Conservation (phyloP, 306 rosid species). For the Vigna mungo region DNA sequence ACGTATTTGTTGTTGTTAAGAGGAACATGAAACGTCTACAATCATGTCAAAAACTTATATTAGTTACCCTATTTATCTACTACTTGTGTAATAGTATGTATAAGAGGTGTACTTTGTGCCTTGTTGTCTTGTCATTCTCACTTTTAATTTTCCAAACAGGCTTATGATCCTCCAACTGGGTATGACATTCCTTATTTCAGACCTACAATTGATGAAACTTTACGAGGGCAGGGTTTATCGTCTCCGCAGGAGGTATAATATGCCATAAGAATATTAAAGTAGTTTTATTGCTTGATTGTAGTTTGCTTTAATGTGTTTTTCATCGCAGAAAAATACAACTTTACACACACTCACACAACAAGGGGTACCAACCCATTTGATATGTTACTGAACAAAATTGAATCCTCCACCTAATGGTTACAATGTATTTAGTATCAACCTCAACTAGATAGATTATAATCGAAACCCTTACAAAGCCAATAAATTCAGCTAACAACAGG, state of each 20-base stretch:
- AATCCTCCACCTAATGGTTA: too few species aligned
- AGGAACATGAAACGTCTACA: too few species aligned
- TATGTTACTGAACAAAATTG: too few species aligned
- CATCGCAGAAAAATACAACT: too few species aligned
- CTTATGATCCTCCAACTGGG: slow-evolving; percentile 84
- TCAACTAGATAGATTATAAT: too few species aligned
- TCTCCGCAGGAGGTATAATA: slow-evolving; percentile 85
- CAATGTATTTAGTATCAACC: too few species aligned
- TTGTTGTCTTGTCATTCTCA: slow-evolving; percentile 42
- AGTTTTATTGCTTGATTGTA: slow-evolving; percentile 34
- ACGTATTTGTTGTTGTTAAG: too few species aligned
- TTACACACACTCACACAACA: too few species aligned
- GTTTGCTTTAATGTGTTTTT: not conserved
- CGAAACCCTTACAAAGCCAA: too few species aligned
- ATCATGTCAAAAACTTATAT: not conserved
- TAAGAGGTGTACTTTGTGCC: not conserved
- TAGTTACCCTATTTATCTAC: not conserved
- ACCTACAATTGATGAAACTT: slow-evolving; percentile 78
- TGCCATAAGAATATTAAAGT: not conserved
- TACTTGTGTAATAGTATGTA: not conserved
- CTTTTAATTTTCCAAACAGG: slow-evolving; percentile 61
- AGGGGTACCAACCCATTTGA: too few species aligned
- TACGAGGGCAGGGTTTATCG: slow-evolving; percentile 66
- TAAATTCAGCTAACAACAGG: too few species aligned
- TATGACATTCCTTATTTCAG: slow-evolving; percentile 87